Base-by-base conservation (phyloP, 2,329 filamentous ascomycete species). In the Orbilia quercus region DNA sequence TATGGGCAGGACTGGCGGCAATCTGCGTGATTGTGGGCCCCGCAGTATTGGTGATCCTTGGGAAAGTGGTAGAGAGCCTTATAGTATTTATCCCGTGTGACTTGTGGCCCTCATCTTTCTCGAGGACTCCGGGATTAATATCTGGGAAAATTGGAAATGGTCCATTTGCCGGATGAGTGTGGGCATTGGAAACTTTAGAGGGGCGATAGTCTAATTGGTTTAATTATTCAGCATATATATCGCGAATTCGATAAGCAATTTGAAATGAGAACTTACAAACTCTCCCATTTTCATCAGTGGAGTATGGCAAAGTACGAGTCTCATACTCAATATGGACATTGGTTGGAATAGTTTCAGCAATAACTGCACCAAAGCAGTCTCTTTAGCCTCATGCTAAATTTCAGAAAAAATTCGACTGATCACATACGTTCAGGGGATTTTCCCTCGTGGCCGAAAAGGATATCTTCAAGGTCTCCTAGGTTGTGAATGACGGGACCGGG, bases 401-500 rank as follows among this genome's bases (percentile, higher is more conserved):
- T 50, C 3, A 50, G 6, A 7, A 50, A 28, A 28, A 12, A 28
- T 6, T 42, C 38, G 3, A 42, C 38, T 4, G 11, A 36, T 14
- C 16, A 34, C 50, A 42, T 38, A 69, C 38, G n/a, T 36, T 45
- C 22, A 28, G n/a, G n/a, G n/a, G n/a, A n/a, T n/a, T n/a, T 34
- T n/a, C 1, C 12, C n/a, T 38, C 36, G 20, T 62, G 47, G 4
- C 28, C 42, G 23, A 60, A 69, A 5, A 69, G 48, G 14, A 62
- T 54, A 45, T 69, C 64, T n/a, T 16, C 48, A 28, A 69, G 64
- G 11, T 69, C 64, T 18, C 18, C 18, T 23, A 47, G 20, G 40
- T 69, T 69, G 22, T 69, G 64, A 4, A 69, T 60, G 12, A 69
- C 55, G 2, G 64, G 54, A 11, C 64, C 64, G 7, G 55, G 64